Evolutionary conservation across 2,329 filamentous ascomycete species (phyloP).

Genomic region (Calonectria honghensis): DNA sequence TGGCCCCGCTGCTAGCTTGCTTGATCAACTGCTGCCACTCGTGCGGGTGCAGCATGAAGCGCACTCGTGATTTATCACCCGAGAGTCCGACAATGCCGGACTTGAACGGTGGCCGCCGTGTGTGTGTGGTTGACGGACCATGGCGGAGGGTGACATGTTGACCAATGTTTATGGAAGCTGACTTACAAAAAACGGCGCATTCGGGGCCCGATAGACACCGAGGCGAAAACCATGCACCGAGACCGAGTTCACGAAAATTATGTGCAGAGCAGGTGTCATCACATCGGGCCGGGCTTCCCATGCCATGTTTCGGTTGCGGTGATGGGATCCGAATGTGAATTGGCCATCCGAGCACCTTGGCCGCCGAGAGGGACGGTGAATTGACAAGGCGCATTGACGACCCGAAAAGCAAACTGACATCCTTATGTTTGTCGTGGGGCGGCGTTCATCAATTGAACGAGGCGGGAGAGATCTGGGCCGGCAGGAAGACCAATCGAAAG

Average conservation of each 20-base stretch:
- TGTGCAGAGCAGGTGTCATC: background rate
- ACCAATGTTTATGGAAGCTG: constrained; percentile 21
- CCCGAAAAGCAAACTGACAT: background rate
- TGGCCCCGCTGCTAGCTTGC: constrained; percentile 37
- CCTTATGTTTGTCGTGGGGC: constrained; percentile 32
- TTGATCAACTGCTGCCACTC: constrained; percentile 32
- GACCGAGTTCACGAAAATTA: background rate
- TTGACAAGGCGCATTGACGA: constrained; percentile 10
- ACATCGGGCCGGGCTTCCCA: constrained; percentile 23
- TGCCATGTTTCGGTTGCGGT: background rate
- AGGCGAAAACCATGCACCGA: background rate
- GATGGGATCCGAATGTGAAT: constrained; percentile 8
- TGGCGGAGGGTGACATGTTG: constrained; percentile 27
- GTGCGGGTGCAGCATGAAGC: constrained; percentile 33
- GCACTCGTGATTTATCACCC: constrained; percentile 48
- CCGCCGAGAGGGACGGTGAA: background rate
- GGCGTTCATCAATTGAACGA: constrained; percentile 28
- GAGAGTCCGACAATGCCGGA: constrained; percentile 51
- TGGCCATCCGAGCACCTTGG: background rate
- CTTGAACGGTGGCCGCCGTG: constrained; percentile 33
- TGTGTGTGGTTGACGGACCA: constrained; percentile 18
- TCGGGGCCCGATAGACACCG: constrained; percentile 34
- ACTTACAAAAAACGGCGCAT: constrained; percentile 1
- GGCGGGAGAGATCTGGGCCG: constrained; percentile 37
- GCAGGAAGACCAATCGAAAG: constrained; percentile 11